Percentiles rank a stretch among this genome's conserved stretches.
phyloP scores from a whole-genome alignment of 179 eudicot genomes.

The Drosera spatulata region DNA sequence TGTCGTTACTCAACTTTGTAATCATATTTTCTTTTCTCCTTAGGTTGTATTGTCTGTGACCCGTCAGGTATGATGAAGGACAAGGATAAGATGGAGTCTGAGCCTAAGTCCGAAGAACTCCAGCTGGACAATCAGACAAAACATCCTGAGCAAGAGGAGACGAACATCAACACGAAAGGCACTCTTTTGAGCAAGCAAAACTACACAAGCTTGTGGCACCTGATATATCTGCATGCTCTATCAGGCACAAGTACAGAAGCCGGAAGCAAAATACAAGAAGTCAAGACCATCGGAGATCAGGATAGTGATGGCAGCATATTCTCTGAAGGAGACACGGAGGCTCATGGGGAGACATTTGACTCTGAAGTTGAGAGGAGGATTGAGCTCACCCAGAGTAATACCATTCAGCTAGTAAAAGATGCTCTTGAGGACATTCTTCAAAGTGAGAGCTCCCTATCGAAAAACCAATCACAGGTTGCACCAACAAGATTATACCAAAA shows the following conservation, averaged over 20 bases:
- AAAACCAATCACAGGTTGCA: slow-evolving; percentile 28
- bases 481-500: slow-evolving; percentile 14
- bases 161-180: too few relatives aligned
- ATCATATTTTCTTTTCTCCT: too few relatives aligned
- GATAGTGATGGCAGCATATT: slow-evolving; percentile 4
- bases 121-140: too few relatives aligned
- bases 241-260: background rate
- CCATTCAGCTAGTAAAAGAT: slow-evolving; percentile 63
- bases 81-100: too few relatives aligned
- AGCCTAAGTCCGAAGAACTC: too few relatives aligned
- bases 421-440: slow-evolving; percentile 69
- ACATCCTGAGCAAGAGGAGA: too few relatives aligned
- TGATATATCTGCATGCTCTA: too few relatives aligned
- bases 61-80: too few relatives aligned
- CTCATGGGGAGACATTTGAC: slow-evolving; percentile 17
- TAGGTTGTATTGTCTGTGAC: too few relatives aligned
- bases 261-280: slow-evolving; percentile 12
- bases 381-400: slow-evolving; percentile 57
- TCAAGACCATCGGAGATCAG: slow-evolving; percentile 12
- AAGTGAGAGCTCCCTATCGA: slow-evolving; percentile 37
- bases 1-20: too few relatives aligned
- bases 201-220: too few relatives aligned
- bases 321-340: slow-evolving; percentile 4
- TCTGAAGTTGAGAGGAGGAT: slow-evolving; percentile 27
- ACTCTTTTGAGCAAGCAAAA: too few relatives aligned